Percentiles rank a stretch among this genome's conserved stretches.
Conservation (phyloP, 345 rosid genomes). For the Cardamine chenopodiifolia region DNA sequence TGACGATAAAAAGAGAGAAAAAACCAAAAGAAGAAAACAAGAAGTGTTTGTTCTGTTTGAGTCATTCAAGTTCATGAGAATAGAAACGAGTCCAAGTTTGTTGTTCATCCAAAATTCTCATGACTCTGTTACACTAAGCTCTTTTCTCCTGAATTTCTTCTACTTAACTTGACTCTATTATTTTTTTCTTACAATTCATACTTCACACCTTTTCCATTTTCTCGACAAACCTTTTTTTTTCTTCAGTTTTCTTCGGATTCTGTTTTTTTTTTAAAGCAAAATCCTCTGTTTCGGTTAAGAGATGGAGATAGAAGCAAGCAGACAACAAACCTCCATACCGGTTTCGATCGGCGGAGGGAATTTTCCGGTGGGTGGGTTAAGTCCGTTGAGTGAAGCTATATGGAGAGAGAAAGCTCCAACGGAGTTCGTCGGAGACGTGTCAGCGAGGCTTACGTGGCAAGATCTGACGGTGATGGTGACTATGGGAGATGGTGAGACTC, state of each 20-base stretch:
- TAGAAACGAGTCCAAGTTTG: slow-evolving; percentile 45
- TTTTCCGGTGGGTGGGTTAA: slow-evolving; percentile 55
- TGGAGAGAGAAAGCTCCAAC: slow-evolving; percentile 69
- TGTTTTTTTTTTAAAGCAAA: not conserved
- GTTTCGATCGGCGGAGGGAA: slow-evolving; percentile 43
- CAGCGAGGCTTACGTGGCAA: slow-evolving; percentile 89
- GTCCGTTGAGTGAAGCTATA: slow-evolving; percentile 77
- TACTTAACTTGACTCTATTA: slow-evolving; percentile 26
- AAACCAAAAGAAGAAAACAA: not conserved
- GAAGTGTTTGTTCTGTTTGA: slow-evolving; percentile 40
- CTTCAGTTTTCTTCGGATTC: slow-evolving; percentile 1
- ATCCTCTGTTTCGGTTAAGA: slow-evolving; percentile 22
- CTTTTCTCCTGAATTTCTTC: slow-evolving; percentile 44
- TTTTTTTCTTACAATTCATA: slow-evolving; percentile 21
- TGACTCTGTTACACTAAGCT: slow-evolving; percentile 31
- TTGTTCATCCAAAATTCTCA: slow-evolving; percentile 40
- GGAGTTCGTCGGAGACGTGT: slow-evolving; percentile 74
- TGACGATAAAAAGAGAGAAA: not conserved
- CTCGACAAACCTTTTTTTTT: slow-evolving; percentile 26
- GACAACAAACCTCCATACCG: slow-evolving; percentile 46
- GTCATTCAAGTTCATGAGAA: slow-evolving; percentile 42
- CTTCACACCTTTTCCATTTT: slow-evolving; percentile 42
- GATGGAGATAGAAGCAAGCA: slow-evolving; percentile 76
- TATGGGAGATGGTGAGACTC: slow-evolving; percentile 67
- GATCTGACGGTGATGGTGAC: slow-evolving; percentile 87